Base-by-base conservation (phyloP, 805 yeast species). In the Yamadazyma sp. region DNA sequence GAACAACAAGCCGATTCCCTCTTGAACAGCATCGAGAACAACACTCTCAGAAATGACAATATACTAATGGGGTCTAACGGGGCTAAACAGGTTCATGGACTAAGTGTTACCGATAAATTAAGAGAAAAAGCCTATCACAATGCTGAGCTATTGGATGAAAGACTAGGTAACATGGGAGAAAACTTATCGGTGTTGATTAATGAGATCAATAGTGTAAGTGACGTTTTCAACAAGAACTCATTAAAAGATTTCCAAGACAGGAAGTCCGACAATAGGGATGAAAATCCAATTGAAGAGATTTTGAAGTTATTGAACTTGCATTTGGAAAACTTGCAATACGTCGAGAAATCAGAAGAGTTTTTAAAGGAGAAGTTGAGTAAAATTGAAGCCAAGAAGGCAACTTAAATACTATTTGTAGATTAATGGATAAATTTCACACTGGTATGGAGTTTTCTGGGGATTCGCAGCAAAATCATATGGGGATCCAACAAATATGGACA, bases 121-220 rank as follows among this genome's bases (percentile, higher is more conserved):
- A 80, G 99, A 56, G 91, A 84, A 55, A 84, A 84, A 48, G 95
- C 96, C 0, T 93, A 91, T 59, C 80, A 76, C 45, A 76, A 89
- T 21, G 97, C 98, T 0, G 95, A 89, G 54, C 69, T 79, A 28
- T 67, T 93, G 45, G 95, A 87, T 56, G 89, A 82, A 49, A 85
- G 84, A 54, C 65, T 93, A 44, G 95, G 84, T 48, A 65, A 75
- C 9, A 69, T 93, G 54, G 95, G 95, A 6, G 71, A 77, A 22
- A 89, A 87, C 55, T 74, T 89, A 50, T 65, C 85, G 2, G 75
- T 89, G 0, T 69, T 89, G 54, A 85, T 89, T 31, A 73, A 76
- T 16, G 96, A 89, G 59, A 84, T 89, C 41, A 89, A 90, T 57
- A 80, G 78, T 23, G 89, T 88, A 4, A 84, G 91, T 52, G 86